A percentile compares a stretch with the other conserved stretches of the same genome.
Evolutionary conservation across 148 eudicot species (phyloP).

Genomic region (Rhododendron mucronatum): DNA sequence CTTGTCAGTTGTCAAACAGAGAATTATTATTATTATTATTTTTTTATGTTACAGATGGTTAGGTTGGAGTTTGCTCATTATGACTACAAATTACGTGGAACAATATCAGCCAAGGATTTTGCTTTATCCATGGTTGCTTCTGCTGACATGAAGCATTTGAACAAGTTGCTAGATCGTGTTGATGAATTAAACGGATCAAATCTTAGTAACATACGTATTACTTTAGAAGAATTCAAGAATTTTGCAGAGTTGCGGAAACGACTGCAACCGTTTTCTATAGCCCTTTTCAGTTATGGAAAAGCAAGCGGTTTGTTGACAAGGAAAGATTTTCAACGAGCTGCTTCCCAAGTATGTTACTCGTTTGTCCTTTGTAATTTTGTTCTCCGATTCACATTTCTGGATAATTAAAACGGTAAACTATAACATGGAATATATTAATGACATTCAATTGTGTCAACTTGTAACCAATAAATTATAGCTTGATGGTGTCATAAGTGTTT

Average conservation of each 20-base stretch:
- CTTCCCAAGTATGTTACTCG: slow-evolving; percentile 45
- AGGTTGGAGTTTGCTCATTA: slow-evolving; percentile 63
- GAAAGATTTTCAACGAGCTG: slow-evolving; percentile 62
- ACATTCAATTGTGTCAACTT: neutral
- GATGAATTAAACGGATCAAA: slow-evolving; percentile 45
- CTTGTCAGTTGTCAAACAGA: neutral
- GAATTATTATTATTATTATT: neutral
- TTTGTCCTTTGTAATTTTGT: neutral
- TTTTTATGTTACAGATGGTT: slow-evolving; percentile 37
- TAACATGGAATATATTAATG: no score
- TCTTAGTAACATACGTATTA: slow-evolving; percentile 36
- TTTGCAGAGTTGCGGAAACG: slow-evolving; percentile 54
- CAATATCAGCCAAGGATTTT: slow-evolving; percentile 64
- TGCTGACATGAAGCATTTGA: slow-evolving; percentile 52
- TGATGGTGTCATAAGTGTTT: neutral
- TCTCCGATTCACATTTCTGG: neutral
- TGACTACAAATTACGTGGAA: slow-evolving; percentile 48
- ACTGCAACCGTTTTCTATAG: slow-evolving; percentile 55
- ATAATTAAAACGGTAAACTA: neutral
- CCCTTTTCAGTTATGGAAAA: slow-evolving; percentile 51
- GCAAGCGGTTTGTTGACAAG: slow-evolving; percentile 51
- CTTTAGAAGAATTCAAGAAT: slow-evolving; percentile 46
- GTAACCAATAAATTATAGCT: neutral
- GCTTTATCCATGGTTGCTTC: slow-evolving; percentile 78
- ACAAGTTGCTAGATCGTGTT: slow-evolving; percentile 55